A percentile compares a stretch with the other conserved stretches of the same genome.
These are phyloP conservation scores for Aulographum hederae DNA, from an alignment of 2,329 filamentous ascomycete species.

Conservation along the genomic window DNA sequence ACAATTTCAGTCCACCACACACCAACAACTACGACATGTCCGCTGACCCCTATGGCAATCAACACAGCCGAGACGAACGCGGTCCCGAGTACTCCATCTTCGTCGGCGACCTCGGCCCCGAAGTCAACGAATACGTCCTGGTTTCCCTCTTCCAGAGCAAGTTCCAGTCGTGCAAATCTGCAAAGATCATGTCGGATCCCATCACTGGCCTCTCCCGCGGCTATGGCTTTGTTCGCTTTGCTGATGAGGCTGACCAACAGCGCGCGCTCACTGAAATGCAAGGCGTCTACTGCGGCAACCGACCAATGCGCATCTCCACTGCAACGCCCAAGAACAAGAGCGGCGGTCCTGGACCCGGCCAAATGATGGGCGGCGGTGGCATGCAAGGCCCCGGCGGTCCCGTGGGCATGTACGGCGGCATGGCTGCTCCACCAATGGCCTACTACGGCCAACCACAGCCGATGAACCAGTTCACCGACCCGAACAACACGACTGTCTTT, in stretches of 20 bases:
- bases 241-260: constrained; percentile 89
- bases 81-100: constrained; percentile 96
- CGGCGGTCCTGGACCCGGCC: constrained; percentile 33
- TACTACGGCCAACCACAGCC: constrained; percentile 53
- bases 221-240: constrained; percentile 96
- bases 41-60: constrained; percentile 7
- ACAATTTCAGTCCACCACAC: too few species aligned
- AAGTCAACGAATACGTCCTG: constrained; percentile 96
- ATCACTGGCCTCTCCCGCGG: constrained; percentile 95
- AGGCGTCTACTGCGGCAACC: constrained; percentile 95
- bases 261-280: constrained; percentile 95
- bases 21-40: constrained; percentile 7
- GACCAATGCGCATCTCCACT: constrained; percentile 95
- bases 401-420: constrained; percentile 52
- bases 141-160: constrained; percentile 94
- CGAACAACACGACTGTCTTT: constrained; percentile 98
- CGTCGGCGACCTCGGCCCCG: constrained; percentile 89
- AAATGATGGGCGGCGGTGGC: constrained; percentile 26
- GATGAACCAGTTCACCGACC: constrained; percentile 99
- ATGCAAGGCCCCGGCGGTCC: constrained; percentile 19
- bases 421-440: constrained; percentile 43
- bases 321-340: constrained; percentile 89
- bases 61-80: constrained; percentile 59
- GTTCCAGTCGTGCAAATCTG: constrained; percentile 94
- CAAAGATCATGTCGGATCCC: constrained; percentile 99